Evolutionary conservation across 441 rosid genomes (phyloP), one percentile per base, ranked within the genome.

Genomic region (Pelargonium fulgidum): DNA sequence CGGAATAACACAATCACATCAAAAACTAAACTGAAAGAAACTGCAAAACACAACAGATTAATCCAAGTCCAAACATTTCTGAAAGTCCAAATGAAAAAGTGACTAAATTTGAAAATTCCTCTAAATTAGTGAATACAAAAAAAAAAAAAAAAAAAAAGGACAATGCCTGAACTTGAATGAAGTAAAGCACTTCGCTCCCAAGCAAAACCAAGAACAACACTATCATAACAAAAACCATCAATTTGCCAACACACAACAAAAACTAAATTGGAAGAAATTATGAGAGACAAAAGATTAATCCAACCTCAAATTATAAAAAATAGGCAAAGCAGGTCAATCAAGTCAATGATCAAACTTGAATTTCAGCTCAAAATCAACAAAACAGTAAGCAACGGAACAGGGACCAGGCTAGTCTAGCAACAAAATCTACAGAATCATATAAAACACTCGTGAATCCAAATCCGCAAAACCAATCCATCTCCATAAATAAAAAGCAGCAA

Each of bases 101-200:
- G 22, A 2, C 63, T 59, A 10, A 10, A 9, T 59, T 59, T 22
- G 61, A 16, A 1, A 52, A 22, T 52, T 14, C 20, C 20, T 19
- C 59, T 14, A 52, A 16, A 52, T 14, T 52, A 0, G 20, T 52
- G 59, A 7, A 52, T 52, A 52, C 9, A 14, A 19, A 52, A 59
- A 59, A 20, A 13, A 22, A 22, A 22, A 22, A 22, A 20, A 29
- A 13, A 22, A 22, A 22, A 22, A 22, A 20, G 13, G 63, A 6
- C 63, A 59, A 59, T 59, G 33, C 63, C 24, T 59, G 63, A 59
- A 59, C 33, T 59, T 59, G 39, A 64, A 45, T 33, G 39, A 7
- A 59, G 20, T 11, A 11, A 59, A 22, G 6, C 33, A 59, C 24
- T 59, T 1, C 2, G 33, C 9, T 56, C 11, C 24, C 62, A 56